These are phyloP conservation scores for Boletus sp. DNA, from an alignment of 768 basidiomycete species.

Conservation along the genomic window DNA sequence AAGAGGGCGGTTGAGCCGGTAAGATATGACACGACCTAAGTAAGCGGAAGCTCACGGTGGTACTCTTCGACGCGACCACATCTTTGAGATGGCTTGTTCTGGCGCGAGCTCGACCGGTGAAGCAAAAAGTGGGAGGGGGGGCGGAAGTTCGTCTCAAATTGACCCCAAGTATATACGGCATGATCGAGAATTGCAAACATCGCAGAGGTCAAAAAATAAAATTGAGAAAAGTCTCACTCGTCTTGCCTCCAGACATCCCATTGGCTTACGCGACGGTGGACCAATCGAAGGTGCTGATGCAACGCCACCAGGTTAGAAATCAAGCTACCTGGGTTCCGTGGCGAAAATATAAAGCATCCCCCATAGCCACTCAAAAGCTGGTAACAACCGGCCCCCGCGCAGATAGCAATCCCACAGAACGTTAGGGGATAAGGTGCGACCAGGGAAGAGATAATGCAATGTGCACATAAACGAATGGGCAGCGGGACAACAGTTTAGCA, in stretches of 20 bases:
- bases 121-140: neutral
- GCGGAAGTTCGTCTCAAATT: too few relatives aligned
- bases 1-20: neutral
- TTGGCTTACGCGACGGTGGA: neutral
- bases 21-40: neutral
- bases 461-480: neutral
- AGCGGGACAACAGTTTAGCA: neutral
- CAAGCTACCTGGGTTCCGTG: neutral
- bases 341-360: neutral
- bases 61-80: neutral
- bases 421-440: neutral
- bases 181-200: neutral
- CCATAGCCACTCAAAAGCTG: neutral
- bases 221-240: neutral
- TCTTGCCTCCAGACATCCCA: too few relatives aligned
- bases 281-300: too few relatives aligned
- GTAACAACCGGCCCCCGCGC: neutral
- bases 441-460: neutral
- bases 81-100: neutral
- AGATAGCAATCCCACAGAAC: neutral
- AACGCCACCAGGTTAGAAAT: neutral
- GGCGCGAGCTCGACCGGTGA: neutral
- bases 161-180: neutral
- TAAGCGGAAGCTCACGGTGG: neutral
- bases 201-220: neutral